Conservation (phyloP, 2,329 filamentous ascomycete genomes). For the Exutisphaerella laricina region DNA sequence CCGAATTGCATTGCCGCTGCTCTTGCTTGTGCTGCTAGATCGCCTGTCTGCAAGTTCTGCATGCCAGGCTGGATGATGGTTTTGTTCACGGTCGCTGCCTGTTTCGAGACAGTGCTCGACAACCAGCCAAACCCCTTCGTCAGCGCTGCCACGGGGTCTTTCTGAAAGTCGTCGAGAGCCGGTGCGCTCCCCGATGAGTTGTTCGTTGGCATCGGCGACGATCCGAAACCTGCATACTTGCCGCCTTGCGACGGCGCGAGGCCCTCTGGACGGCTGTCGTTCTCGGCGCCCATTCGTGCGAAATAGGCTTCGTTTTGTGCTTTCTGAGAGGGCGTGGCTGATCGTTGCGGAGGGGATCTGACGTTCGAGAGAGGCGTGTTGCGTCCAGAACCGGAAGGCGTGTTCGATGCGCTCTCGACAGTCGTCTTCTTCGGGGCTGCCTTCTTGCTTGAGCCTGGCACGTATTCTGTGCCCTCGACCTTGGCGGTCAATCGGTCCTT, state of each 20-base stretch:
- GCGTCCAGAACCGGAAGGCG: slow-evolving; percentile 23
- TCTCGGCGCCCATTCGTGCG: slow-evolving; percentile 74
- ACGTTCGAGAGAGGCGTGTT: slow-evolving; percentile 23
- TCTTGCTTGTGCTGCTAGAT: slow-evolving; percentile 55
- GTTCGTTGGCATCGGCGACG: slow-evolving; percentile 54
- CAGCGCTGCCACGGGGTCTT: slow-evolving; percentile 80
- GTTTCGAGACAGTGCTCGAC: slow-evolving; percentile 77
- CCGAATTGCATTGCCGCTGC: slow-evolving; percentile 43
- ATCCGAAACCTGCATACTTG: slow-evolving; percentile 89
- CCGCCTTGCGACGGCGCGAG: slow-evolving; percentile 85
- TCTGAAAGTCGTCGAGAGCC: slow-evolving; percentile 80
- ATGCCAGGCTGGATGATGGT: slow-evolving; percentile 90
- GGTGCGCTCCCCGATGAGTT: slow-evolving; percentile 46
- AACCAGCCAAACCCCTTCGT: slow-evolving; percentile 96
- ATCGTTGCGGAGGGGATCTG: slow-evolving; percentile 19
- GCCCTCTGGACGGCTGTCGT: slow-evolving; percentile 66
- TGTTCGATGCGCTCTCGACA: slow-evolving; percentile 20
- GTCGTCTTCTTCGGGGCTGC: slow-evolving; percentile 20
- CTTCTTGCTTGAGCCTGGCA: slow-evolving; percentile 44
- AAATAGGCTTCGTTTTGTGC: slow-evolving; percentile 82
- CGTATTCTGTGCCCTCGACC: slow-evolving; percentile 82
- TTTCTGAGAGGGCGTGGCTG: slow-evolving; percentile 42
- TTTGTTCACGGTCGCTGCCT: slow-evolving; percentile 85
- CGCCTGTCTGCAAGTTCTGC: slow-evolving; percentile 64
- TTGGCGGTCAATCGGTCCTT: slow-evolving; percentile 84